Evolutionary conservation across 2,329 filamentous ascomycete species (phyloP).

Genomic region (Pestalotiopsis sp.): DNA sequence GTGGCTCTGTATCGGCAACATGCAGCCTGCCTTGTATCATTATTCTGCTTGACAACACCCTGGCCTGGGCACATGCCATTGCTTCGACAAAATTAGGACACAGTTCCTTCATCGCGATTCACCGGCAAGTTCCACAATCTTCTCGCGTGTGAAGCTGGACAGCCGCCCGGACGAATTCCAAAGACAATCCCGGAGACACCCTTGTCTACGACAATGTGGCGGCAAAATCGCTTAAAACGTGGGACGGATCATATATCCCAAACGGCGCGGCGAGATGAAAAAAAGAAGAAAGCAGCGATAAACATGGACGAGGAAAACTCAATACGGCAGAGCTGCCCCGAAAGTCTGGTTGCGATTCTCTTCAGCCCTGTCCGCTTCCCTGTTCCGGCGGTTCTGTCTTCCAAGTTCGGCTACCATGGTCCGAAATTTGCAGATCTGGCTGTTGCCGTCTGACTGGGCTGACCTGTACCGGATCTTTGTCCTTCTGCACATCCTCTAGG

Average conservation of each 20-base stretch:
- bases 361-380: slow-evolving; percentile 3
- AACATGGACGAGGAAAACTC: background rate
- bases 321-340: slow-evolving; percentile 5
- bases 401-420: slow-evolving; percentile 3
- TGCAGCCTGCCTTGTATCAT: background rate
- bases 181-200: background rate
- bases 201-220: background rate
- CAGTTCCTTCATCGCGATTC: background rate
- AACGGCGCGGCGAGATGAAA: background rate
- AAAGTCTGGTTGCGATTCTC: background rate
- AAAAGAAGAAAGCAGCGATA: background rate
- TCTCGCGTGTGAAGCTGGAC: background rate
- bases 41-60: background rate
- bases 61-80: background rate
- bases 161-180: background rate
- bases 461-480: background rate
- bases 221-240: background rate
- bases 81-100: background rate
- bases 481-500: background rate
- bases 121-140: background rate
- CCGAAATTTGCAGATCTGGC: slow-evolving; percentile 7
- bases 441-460: slow-evolving; percentile 1
- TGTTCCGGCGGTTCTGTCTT: slow-evolving; percentile 1
- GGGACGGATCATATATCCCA: background rate
- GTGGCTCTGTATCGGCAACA: background rate